These are phyloP conservation scores for Chenopodium berlandieri DNA, from an alignment of 148 eudicot genomes.

Conservation along the genomic window DNA sequence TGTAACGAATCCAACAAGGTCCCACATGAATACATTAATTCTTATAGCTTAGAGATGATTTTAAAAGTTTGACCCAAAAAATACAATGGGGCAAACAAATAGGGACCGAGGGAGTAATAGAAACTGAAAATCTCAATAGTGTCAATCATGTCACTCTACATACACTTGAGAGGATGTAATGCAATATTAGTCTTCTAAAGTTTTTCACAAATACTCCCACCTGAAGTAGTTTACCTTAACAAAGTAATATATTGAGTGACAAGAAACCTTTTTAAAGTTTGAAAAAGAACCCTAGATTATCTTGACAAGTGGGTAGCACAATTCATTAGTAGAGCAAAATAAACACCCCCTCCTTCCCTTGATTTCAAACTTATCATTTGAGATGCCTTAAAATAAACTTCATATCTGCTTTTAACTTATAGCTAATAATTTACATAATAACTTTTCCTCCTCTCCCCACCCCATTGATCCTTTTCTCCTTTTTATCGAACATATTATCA, in stretches of 20 bases:
- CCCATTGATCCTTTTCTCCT: not conserved
- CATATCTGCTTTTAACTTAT: not conserved
- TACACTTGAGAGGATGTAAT: too few relatives aligned
- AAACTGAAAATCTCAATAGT: too few relatives aligned
- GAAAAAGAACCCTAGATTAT: not conserved
- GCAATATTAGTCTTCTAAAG: not conserved
- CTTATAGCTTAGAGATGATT: too few relatives aligned
- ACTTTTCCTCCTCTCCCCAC: not conserved
- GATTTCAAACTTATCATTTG: too few relatives aligned
- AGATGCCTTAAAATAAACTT: not conserved
- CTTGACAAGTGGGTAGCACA: not conserved
- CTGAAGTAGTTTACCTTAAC: not conserved
- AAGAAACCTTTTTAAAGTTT: too few relatives aligned
- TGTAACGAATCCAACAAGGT: too few relatives aligned
- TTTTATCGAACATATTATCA: not conserved
- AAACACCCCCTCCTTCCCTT: not conserved
- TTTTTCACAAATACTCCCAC: not conserved
- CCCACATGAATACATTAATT: too few relatives aligned
- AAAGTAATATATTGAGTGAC: not conserved
- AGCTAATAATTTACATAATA: not conserved
- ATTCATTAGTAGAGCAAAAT: not conserved
- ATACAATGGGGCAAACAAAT: too few relatives aligned
- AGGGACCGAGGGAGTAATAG: too few relatives aligned
- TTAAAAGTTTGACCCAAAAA: too few relatives aligned
- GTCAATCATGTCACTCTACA: too few relatives aligned